Evolutionary conservation across 495 filamentous ascomycete species (phyloP).

Genomic region (Hyaloscypha variabilis): DNA sequence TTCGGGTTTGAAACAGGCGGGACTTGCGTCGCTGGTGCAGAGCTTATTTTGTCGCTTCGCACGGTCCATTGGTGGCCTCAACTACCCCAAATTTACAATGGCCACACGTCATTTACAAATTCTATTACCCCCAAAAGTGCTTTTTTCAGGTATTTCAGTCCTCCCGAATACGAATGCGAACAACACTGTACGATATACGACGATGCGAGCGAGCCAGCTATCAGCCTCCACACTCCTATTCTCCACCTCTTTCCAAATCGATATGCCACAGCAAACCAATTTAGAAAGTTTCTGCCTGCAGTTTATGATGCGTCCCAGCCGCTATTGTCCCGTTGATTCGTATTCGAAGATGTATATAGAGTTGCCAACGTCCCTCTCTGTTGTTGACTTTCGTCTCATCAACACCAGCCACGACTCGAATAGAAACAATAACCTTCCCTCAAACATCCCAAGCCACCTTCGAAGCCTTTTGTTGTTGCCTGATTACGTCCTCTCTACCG

Average conservation of each 20-base stretch:
- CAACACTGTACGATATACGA: not conserved
- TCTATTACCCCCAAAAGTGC: not conserved
- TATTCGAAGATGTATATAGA: conserved; percentile 1
- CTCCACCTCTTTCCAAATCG: not conserved
- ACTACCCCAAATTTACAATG: not conserved
- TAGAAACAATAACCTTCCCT: not conserved
- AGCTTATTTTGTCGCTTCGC: not conserved
- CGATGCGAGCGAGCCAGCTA: not conserved
- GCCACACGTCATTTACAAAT: not conserved
- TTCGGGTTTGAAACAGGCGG: not conserved
- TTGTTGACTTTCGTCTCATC: not conserved
- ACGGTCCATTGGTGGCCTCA: not conserved
- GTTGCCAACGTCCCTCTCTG: not conserved
- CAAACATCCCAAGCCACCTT: not conserved
- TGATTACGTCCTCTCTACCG: not conserved
- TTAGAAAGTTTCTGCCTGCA: not conserved
- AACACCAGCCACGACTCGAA: not conserved
- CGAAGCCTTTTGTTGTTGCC: not conserved
- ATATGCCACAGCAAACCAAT: not conserved
- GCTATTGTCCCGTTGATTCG: not conserved
- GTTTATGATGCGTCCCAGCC: not conserved
- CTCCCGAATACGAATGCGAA: not conserved
- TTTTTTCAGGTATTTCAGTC: not conserved
- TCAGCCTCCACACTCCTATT: not conserved
- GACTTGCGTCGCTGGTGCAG: not conserved